Percentiles rank a stretch among this genome's conserved stretches.
phyloP scores from a whole-genome alignment of 257 asterid genomes.

The Hygrophila difformis region DNA sequence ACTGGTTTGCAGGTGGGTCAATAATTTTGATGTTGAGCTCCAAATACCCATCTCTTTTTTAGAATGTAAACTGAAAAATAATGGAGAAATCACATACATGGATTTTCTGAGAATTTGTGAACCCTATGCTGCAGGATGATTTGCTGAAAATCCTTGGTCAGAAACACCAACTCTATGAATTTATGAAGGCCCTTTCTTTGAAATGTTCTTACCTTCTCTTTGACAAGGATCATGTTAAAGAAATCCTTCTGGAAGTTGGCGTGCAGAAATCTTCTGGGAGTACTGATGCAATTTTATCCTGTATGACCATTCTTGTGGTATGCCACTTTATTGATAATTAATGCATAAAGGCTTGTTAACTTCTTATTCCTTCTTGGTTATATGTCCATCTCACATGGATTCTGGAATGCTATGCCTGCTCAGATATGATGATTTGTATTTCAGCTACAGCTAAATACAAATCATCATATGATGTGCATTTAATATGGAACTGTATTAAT shows the following conservation, averaged over 20 bases:
- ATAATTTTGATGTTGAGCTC: slow-evolving; percentile 13
- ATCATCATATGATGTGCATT: no score
- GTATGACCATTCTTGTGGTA: slow-evolving; percentile 99
- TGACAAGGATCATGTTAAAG: slow-evolving; percentile 77
- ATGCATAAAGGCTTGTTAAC: slow-evolving; percentile 11
- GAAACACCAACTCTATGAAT: slow-evolving; percentile 74
- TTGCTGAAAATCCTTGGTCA: slow-evolving; percentile 62
- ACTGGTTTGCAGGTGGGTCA: slow-evolving; percentile 60
- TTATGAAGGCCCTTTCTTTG: slow-evolving; percentile 60
- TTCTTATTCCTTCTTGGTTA: background rate
- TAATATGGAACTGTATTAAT: no score
- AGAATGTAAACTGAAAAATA: slow-evolving; percentile 8
- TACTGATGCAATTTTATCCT: slow-evolving; percentile 59
- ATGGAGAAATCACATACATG: slow-evolving; percentile 11
- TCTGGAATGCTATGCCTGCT: no score
- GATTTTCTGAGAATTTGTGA: slow-evolving; percentile 21
- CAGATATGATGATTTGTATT: no score
- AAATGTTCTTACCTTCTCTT: slow-evolving; percentile 89
- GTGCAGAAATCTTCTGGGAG: slow-evolving; percentile 66
- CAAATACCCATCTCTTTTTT: slow-evolving; percentile 11
- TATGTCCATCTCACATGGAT: no score
- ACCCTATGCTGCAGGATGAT: slow-evolving; percentile 55
- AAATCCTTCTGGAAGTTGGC: slow-evolving; percentile 69
- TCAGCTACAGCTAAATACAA: no score
- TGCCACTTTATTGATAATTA: slow-evolving; percentile 15